Percentiles rank a stretch among this genome's conserved stretches.
Evolutionary conservation across 2,329 filamentous ascomycete species (phyloP).

Genomic region (Fusarium buxicola): DNA sequence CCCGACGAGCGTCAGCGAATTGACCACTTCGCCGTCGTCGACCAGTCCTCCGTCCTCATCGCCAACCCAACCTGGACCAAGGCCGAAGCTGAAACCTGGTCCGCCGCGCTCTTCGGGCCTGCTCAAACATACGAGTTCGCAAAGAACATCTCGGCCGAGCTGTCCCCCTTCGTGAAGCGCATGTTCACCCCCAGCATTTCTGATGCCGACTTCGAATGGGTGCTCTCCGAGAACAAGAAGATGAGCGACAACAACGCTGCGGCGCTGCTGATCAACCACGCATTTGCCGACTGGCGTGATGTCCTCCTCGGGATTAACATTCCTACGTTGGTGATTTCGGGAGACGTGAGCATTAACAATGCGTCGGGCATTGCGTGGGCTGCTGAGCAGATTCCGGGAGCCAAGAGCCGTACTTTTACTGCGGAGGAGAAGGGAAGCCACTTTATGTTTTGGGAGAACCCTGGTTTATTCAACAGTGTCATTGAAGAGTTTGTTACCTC

Average conservation of each 20-base stretch:
- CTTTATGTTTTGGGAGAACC: constrained; percentile 51
- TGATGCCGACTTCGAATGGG: constrained; percentile 44
- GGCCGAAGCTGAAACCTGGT: constrained; percentile 30
- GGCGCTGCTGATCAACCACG: constrained; percentile 45
- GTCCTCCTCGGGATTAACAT: constrained; percentile 39
- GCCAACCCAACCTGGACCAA: constrained; percentile 46
- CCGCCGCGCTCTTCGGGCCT: constrained; percentile 39
- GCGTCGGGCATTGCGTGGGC: constrained; percentile 40
- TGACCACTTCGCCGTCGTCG: constrained; percentile 46
- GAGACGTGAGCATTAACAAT: constrained; percentile 18
- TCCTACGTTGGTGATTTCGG: constrained; percentile 46
- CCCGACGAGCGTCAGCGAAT: constrained; percentile 39
- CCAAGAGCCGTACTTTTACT: constrained; percentile 43
- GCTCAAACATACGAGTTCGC: constrained; percentile 30
- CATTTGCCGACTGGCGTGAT: constrained; percentile 11
- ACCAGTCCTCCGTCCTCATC: constrained; percentile 45
- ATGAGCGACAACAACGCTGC: constrained; percentile 42
- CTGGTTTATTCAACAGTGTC: constrained; percentile 47
- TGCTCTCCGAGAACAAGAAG: constrained; percentile 42
- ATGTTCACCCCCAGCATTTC: constrained; percentile 43
- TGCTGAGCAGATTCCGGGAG: constrained; percentile 44
- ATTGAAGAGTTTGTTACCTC: constrained; percentile 45
- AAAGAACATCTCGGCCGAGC: constrained; percentile 29
- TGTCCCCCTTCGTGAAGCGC: constrained; percentile 27
- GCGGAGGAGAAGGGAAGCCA: constrained; percentile 50